Evolutionary conservation across 768 basidiomycete genomes (phyloP).

Genomic region (Phanerochaete carnosa): DNA sequence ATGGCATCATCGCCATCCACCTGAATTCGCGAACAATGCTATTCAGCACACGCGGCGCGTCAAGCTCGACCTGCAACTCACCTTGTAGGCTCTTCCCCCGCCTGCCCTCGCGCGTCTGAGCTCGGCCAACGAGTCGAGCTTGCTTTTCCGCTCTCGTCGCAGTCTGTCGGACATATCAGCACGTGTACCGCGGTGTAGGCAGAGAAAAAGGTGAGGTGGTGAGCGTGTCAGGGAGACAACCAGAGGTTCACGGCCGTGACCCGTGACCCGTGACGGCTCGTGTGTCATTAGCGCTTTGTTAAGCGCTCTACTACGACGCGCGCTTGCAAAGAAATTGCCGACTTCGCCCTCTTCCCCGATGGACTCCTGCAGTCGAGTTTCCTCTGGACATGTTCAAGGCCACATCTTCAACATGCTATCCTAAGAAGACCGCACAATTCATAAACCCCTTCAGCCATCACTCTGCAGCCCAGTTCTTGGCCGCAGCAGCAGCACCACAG

Average conservation of each 20-base stretch:
- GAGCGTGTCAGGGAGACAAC: neutral
- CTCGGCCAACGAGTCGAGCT: slow-evolving; percentile 51
- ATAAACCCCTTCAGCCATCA: slow-evolving; percentile 5
- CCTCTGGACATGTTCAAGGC: neutral
- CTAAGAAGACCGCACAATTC: slow-evolving; percentile 4
- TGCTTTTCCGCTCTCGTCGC: slow-evolving; percentile 23
- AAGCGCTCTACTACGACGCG: no score
- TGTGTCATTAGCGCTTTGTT: neutral
- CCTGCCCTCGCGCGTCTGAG: slow-evolving; percentile 59
- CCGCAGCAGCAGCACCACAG: slow-evolving; percentile 15
- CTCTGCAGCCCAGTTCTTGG: slow-evolving; percentile 20
- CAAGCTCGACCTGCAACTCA: slow-evolving; percentile 25
- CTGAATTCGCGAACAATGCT: slow-evolving; percentile 20
- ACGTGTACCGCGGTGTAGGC: neutral
- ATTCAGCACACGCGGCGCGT: slow-evolving; percentile 6
- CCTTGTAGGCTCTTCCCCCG: slow-evolving; percentile 58
- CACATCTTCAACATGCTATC: neutral
- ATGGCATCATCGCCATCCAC: slow-evolving; percentile 62
- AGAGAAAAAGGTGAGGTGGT: neutral
- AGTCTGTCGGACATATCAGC: slow-evolving; percentile 26
- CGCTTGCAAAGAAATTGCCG: no score
- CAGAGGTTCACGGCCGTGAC: neutral
- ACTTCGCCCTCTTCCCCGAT: neutral
- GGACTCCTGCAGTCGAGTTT: neutral
- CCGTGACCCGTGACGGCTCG: neutral